phyloP scores from a whole-genome alignment of 1,284 basidiomycete genomes.

The Leccinum variabile region DNA sequence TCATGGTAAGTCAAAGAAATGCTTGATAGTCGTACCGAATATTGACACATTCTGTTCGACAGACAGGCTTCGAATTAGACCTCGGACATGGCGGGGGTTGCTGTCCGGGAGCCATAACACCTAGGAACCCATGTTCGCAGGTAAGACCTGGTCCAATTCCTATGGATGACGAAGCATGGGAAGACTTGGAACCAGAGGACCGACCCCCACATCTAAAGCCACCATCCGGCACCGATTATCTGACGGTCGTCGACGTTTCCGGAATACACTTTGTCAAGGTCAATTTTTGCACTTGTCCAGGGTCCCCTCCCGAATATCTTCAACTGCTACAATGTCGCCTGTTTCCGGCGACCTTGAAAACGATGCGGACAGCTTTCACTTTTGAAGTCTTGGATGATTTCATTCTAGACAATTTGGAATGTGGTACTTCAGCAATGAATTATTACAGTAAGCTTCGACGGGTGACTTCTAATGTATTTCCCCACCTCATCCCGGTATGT shows the following conservation, averaged over 20 bases:
- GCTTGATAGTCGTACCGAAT: background rate
- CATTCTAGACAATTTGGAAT: too few relatives aligned
- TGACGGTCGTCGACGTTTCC: background rate
- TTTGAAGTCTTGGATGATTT: too few relatives aligned
- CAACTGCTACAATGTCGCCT: too few relatives aligned
- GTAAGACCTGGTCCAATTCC: background rate
- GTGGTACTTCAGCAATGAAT: too few relatives aligned
- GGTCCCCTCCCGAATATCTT: too few relatives aligned
- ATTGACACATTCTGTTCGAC: background rate
- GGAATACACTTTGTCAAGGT: background rate
- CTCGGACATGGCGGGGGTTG: background rate
- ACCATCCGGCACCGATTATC: background rate
- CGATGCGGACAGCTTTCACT: too few relatives aligned
- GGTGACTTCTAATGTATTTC: slow-evolving; percentile 25
- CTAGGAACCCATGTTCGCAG: too few relatives aligned
- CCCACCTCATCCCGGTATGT: slow-evolving; percentile 19
- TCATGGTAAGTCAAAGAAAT: background rate
- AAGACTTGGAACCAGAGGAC: background rate
- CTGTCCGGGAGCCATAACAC: background rate
- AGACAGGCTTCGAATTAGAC: background rate
- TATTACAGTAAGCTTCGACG: slow-evolving; percentile 25
- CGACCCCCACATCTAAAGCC: background rate
- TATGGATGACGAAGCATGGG: background rate
- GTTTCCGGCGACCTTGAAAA: too few relatives aligned
- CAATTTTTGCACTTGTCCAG: background rate